phyloP scores from a whole-genome alignment of 2,329 filamentous ascomycete species.

The Tolypocladium amazonense region DNA sequence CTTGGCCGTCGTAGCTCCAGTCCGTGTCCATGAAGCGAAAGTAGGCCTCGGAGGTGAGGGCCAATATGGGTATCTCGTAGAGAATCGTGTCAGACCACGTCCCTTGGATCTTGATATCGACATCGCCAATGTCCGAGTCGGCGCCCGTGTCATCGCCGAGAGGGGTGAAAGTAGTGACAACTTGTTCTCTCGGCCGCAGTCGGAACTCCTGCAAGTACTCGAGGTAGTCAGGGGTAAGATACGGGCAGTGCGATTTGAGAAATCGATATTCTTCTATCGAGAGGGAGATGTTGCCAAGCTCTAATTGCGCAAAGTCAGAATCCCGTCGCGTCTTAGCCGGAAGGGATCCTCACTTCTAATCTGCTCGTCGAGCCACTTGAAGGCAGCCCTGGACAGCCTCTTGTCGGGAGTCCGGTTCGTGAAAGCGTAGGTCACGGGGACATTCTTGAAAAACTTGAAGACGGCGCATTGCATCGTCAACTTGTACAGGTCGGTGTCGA shows the following conservation, averaged over 20 bases:
- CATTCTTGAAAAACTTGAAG: slow-evolving; percentile 78
- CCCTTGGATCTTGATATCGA: slow-evolving; percentile 69
- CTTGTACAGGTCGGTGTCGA: slow-evolving; percentile 86
- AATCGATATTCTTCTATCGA: slow-evolving; percentile 72
- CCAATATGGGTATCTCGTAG: slow-evolving; percentile 91
- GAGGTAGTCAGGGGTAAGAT: slow-evolving; percentile 69
- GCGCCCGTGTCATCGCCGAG: slow-evolving; percentile 45
- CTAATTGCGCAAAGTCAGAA: slow-evolving; percentile 31
- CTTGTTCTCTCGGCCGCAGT: slow-evolving; percentile 70
- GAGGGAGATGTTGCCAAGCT: slow-evolving; percentile 72
- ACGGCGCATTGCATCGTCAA: slow-evolving; percentile 98
- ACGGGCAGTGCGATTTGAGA: slow-evolving; percentile 68
- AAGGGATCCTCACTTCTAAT: slow-evolving; percentile 52
- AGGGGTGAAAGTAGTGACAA: slow-evolving; percentile 57
- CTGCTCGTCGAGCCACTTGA: slow-evolving; percentile 75
- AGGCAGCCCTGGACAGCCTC: slow-evolving; percentile 75
- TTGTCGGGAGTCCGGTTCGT: slow-evolving; percentile 94
- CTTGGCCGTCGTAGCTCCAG: slow-evolving; percentile 81
- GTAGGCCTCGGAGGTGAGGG: slow-evolving; percentile 89
- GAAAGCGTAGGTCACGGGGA: slow-evolving; percentile 81
- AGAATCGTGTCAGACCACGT: slow-evolving; percentile 92
- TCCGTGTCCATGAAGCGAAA: slow-evolving; percentile 94
- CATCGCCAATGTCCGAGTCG: slow-evolving; percentile 59
- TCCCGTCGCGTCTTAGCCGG: background rate
- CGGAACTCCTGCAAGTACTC: slow-evolving; percentile 72